Conservation (phyloP, 2,329 filamentous ascomycete genomes). For the Fusarium nisikadoi region DNA sequence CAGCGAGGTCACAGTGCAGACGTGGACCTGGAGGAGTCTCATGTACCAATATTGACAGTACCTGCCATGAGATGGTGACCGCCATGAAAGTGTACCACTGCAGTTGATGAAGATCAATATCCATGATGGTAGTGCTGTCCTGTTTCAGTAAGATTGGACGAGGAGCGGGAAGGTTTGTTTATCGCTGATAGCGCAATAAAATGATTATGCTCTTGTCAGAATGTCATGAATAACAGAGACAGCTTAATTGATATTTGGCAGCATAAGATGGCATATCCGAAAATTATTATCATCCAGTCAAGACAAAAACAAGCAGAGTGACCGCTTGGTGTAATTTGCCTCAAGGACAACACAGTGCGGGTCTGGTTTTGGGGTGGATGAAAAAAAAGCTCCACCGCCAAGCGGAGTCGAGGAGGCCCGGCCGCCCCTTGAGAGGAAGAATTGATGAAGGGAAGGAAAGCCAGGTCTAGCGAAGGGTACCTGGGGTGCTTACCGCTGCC, state of each 20-base stretch:
- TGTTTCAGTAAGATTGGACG: slow-evolving; percentile 36
- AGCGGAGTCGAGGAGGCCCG: slow-evolving; percentile 26
- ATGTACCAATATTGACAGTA: slow-evolving; percentile 26
- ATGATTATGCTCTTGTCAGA: neutral
- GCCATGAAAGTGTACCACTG: slow-evolving; percentile 33
- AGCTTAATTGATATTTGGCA: slow-evolving; percentile 22
- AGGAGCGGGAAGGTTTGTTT: slow-evolving; percentile 14
- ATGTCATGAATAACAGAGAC: slow-evolving; percentile 11
- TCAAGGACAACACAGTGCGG: slow-evolving; percentile 34
- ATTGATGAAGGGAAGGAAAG: slow-evolving; percentile 12
- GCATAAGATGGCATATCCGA: slow-evolving; percentile 26
- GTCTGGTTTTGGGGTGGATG: slow-evolving; percentile 6
- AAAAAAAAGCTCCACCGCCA: slow-evolving; percentile 15
- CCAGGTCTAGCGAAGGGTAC: neutral
- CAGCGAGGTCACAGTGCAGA: slow-evolving; percentile 34
- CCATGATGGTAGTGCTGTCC: slow-evolving; percentile 23
- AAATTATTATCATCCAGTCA: slow-evolving; percentile 16
- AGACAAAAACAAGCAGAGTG: slow-evolving; percentile 20
- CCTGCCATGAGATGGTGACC: slow-evolving; percentile 33
- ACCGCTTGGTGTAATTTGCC: slow-evolving; percentile 31
- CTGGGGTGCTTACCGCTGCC: neutral
- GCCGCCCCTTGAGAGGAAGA: slow-evolving; percentile 22
- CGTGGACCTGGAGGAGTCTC: slow-evolving; percentile 15
- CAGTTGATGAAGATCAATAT: slow-evolving; percentile 38
- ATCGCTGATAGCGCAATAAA: neutral